Percentiles rank a stretch among this genome's conserved stretches.
Conservation (phyloP, 2,329 filamentous ascomycete species). For the Aspergillus clavatus region DNA sequence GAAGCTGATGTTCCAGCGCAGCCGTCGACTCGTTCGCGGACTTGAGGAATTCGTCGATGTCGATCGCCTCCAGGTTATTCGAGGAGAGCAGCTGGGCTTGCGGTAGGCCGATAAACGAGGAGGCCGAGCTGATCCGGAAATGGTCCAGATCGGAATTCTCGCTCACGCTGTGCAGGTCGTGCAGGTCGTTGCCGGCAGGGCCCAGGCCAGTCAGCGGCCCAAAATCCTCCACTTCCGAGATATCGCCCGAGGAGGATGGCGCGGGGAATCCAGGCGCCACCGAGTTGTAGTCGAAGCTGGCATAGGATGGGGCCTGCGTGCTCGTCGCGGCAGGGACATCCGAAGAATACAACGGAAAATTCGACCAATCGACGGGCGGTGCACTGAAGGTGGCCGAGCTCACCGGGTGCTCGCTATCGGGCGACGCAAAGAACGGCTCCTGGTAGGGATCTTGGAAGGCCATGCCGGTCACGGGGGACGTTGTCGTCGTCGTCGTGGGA, state of each 20-base stretch:
- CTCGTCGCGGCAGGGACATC: conserved; percentile 35
- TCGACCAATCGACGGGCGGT: conserved; percentile 47
- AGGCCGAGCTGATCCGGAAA: conserved; percentile 40
- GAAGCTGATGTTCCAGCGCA: conserved; percentile 37
- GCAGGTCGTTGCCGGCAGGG: conserved; percentile 27
- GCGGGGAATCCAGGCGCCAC: conserved; percentile 37
- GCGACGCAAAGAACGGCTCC: conserved; percentile 41
- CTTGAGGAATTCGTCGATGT: conserved; percentile 43
- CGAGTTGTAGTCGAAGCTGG: conserved; percentile 43
- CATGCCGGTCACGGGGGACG: conserved; percentile 31
- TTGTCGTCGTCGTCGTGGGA: conserved; percentile 26
- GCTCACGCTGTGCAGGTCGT: conserved; percentile 39
- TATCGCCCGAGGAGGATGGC: conserved; percentile 46
- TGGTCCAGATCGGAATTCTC: conserved; percentile 40
- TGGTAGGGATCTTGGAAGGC: conserved; percentile 36
- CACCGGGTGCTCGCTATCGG: conserved; percentile 39
- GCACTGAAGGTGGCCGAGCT: conserved; percentile 37
- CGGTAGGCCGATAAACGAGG: conserved; percentile 39
- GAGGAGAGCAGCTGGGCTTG: conserved; percentile 40
- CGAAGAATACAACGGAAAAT: conserved; percentile 40
- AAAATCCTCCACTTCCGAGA: conserved; percentile 46
- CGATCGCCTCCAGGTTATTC: conserved; percentile 38
- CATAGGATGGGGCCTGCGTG: conserved; percentile 44
- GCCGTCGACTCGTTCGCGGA: conserved; percentile 38
- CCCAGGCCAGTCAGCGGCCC: conserved; percentile 30